Base-by-base conservation (phyloP, 225 moss, liverwort and hornwort genomes). In the Rhytidiadelphus loreus region DNA sequence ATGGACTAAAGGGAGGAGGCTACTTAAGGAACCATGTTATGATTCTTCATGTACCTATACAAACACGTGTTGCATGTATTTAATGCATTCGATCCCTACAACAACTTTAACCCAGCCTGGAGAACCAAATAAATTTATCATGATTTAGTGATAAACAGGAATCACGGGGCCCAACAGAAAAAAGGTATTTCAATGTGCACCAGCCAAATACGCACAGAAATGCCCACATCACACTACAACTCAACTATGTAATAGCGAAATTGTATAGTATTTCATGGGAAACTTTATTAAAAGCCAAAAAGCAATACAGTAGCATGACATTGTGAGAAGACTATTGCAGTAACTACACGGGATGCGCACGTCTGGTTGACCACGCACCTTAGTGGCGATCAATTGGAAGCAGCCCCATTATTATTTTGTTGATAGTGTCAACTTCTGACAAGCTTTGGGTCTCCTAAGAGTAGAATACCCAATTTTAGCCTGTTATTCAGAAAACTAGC, bases 361-460 rank as follows among this genome's bases (percentile, higher is more conserved):
- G 29, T 72, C 57, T 83, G 33, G 41, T 84, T 64, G 80, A 73
- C 87, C 85, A 85, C 81, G 66, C 87, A 86, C 64, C 88, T 89
- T 89, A 35, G 73, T 80, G 82, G 77, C 68, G 41, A 63, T 72
- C 83, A 55, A n/a, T 80, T 62, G 79, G 82, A 82, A 88, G 73
- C 81, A 81, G 73, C 81, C 81, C 87, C 75, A 59, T 60, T 89
- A 81, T 76, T 86, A n/a, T 84, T 58, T 80, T 75, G 87, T 87
- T 53, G 71, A 62, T 77, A 88, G 77, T 83, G 81, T 81, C 89
- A 80, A 83, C 84, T 81, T 84, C 75, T 85, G 74, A 89, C 88
- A 89, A 89, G 86, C 86, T 91, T 88, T 33, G 32, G 52, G 75
- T 50, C 77, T 57, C 37, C 33, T 84, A 43, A 62, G 55, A 83